phyloP scores from a whole-genome alignment of 2,329 filamentous ascomycete species.

The Clarireedia hainanense region DNA sequence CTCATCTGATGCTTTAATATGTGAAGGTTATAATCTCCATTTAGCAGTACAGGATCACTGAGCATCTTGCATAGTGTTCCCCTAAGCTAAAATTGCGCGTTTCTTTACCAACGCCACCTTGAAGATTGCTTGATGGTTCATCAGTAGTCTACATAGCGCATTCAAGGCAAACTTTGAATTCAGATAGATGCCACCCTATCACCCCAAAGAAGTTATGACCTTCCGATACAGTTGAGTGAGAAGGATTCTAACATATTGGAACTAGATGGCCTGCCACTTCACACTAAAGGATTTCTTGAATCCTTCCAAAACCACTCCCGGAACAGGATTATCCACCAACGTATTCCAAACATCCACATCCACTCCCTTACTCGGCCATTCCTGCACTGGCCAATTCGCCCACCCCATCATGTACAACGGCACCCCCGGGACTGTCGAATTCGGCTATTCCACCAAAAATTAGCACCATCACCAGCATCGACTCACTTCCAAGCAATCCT shows the following conservation, averaged over 20 bases:
- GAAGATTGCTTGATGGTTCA: no score
- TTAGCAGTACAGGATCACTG: no score
- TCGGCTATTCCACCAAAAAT: not conserved
- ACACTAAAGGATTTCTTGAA: not conserved
- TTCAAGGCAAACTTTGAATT: no score
- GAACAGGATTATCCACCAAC: not conserved
- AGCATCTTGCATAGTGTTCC: no score
- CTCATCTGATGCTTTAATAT: no score
- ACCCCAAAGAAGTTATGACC: not conserved
- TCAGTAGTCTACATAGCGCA: no score
- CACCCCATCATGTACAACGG: slow-evolving; percentile 2
- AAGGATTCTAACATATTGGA: not conserved
- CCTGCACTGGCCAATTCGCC: slow-evolving; percentile 2
- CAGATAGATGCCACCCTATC: not conserved
- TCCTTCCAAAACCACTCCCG: not conserved
- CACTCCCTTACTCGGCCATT: not conserved
- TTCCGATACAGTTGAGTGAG: no score
- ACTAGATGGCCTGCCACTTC: not conserved
- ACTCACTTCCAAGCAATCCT: not conserved
- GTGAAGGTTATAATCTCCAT: no score
- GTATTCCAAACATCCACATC: slow-evolving; percentile 6
- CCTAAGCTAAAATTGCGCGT: no score
- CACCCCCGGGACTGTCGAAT: not conserved
- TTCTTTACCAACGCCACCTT: no score
- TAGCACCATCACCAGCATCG: not conserved